These are phyloP conservation scores for Penicillium psychrosexuale DNA, from an alignment of 2,329 filamentous ascomycete species.

Conservation along the genomic window DNA sequence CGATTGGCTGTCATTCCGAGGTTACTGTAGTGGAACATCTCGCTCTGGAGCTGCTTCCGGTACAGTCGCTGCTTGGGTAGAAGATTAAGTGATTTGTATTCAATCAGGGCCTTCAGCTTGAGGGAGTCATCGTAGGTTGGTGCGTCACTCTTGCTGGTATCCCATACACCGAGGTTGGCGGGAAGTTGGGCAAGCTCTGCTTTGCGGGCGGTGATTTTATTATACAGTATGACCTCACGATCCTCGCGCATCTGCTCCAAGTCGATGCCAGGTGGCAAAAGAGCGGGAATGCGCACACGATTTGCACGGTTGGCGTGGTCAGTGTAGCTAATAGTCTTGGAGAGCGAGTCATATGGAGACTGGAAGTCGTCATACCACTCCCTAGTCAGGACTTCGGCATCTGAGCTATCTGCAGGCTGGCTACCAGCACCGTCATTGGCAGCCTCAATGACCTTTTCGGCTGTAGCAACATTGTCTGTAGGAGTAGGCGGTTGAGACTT, in stretches of 20 bases:
- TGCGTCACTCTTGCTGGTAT: constrained; percentile 67
- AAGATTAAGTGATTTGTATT: constrained; percentile 88
- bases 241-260: constrained; percentile 82
- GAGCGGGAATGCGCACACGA: constrained; percentile 76
- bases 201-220: constrained; percentile 81
- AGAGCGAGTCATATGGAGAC: constrained; percentile 63
- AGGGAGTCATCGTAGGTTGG: constrained; percentile 71
- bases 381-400: constrained; percentile 29
- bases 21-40: constrained; percentile 95
- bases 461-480: constrained; percentile 32
- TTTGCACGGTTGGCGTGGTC: constrained; percentile 57
- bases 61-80: constrained; percentile 83
- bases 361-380: constrained; percentile 68
- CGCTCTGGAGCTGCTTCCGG: constrained; percentile 79
- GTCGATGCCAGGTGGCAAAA: constrained; percentile 86
- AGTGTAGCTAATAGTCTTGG: constrained; percentile 35
- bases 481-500: constrained; percentile 39
- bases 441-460: constrained; percentile 39
- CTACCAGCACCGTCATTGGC: constrained; percentile 37
- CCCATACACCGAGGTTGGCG: constrained; percentile 84
- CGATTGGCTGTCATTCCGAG: constrained; percentile 96
- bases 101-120: constrained; percentile 87
- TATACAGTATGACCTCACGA: constrained; percentile 83
- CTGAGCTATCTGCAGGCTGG: constrained; percentile 28
- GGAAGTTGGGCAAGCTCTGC: constrained; percentile 78